Base-by-base conservation (phyloP, 495 filamentous ascomycete genomes). In the Hypomontagnella monticulosa region DNA sequence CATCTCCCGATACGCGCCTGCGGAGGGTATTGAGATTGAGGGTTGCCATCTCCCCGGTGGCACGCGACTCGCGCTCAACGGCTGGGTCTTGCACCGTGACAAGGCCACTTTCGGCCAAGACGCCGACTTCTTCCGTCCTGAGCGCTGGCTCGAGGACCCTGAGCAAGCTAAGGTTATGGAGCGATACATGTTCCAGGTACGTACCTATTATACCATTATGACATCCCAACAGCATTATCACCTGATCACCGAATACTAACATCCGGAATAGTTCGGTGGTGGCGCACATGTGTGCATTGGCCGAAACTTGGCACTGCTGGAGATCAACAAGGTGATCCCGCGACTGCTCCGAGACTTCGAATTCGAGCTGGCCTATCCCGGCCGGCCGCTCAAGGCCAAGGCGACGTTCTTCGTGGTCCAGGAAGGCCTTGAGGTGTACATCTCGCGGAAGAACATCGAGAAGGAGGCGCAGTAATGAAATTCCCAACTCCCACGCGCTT, bases 141-240 rank as follows among this genome's bases (percentile, higher is more conserved):
- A 89, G 72, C 69, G 89, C 38, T 91, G 89, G 89, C 67, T 92
- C 37, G 81, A 84, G 56, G 79, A 80, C 34, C 71, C 76, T 58
- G 77, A 76, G 73, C 73, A 71, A 65, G 77, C 67, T 30, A 78
- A 66, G 71, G 76, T 56, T 47, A 81, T 78, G 85, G 80, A 79
- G 74, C 74, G 75, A 51, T 80, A 78, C 66, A 85, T 78, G 76
- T 79, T 81, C 52, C 79, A 83, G 74, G 80, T 83, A 57, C 50
- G 71, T 68, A 36, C n/a, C 15, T 16, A 46, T 33, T 14, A 36
- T 11, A 37, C 5, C 8, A 47, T 10, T 5, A 8, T 4, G 16
- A 10, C 34, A 10, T n/a, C 12, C 33, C 15, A n/a, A n/a, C 10
- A 9, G 8, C 14, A 15, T 2, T 4, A 53, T 23, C 33, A 10